Conservation (phyloP, 2,329 filamentous ascomycete species). For the Nothophaeocryptopus gaeumannii region DNA sequence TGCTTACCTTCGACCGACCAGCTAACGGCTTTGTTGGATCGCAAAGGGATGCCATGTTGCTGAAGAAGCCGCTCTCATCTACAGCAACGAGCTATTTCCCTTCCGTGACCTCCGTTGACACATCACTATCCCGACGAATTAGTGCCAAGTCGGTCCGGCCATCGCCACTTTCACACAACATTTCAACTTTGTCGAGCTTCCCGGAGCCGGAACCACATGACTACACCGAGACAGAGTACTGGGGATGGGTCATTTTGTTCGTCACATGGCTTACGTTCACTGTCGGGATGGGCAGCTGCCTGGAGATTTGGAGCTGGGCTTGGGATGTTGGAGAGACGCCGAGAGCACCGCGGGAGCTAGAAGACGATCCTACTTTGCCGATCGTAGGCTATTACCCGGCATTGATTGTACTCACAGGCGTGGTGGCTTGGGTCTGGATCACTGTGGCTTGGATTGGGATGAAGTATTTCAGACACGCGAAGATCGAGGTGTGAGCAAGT, state of each 20-base stretch:
- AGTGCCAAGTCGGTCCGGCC: constrained; percentile 17
- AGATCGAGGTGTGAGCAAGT: constrained; percentile 61
- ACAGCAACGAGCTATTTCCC: constrained; percentile 32
- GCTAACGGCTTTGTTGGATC: constrained; percentile 21
- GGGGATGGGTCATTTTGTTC: constrained; percentile 90
- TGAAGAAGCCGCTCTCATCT: constrained; percentile 24
- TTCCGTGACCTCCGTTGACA: constrained; percentile 12
- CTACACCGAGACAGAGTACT: constrained; percentile 93
- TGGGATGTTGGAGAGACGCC: constrained; percentile 98
- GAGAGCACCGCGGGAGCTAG: constrained; percentile 89
- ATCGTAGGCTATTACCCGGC: constrained; percentile 97
- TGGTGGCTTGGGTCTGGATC: constrained; percentile 99
- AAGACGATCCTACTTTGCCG: constrained; percentile 89
- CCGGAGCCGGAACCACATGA: constrained; percentile 65
- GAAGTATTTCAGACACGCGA: constrained; percentile 98
- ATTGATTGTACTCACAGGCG: constrained; percentile 83
- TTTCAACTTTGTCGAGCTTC: constrained; percentile 18
- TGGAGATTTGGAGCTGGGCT: constrained; percentile 96
- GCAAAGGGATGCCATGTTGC: constrained; percentile 1
- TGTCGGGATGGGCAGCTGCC: constrained; percentile 90
- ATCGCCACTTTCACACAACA: constrained; percentile 28
- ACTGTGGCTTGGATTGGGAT: constrained; percentile 96
- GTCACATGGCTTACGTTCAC: constrained; percentile 97
- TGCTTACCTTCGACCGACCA: constrained; percentile 58
- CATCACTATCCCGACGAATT: constrained; percentile 17